Evolutionary conservation across 768 basidiomycete species (phyloP), one percentile per base, ranked within the genome.

Genomic region (Melanogaster broomeanus): DNA sequence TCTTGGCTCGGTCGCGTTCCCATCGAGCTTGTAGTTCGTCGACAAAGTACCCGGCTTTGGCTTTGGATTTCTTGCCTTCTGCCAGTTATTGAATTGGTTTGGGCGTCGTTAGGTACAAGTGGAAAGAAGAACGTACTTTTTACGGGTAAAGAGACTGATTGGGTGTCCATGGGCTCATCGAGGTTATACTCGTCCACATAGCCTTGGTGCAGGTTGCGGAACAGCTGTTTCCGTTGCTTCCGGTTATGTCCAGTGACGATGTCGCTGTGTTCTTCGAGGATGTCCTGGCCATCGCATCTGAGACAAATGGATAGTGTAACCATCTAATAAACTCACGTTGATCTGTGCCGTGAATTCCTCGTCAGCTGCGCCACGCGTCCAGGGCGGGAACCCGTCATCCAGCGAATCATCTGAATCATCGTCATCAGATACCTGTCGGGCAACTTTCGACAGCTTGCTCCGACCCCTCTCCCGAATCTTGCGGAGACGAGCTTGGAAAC

Each of bases 1-100:
- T 98, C 73, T 85, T 88, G 45, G 75, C 71, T 2, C 93, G 90
- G 63, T 98, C 95, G 42, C 79, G 79, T 40, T 83, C 80, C 93
- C 93, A 97, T 52, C 83, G 85, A 0, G 71, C 79, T 46, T 74
- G 77, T 8, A 97, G 75, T 6, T 84, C 77, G 2, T 72, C 60
- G 0, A 89, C 81, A 11, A 89, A 6, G 2, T 39, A 44, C 30
- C n/a, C 28, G 3, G 10, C 2, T 15, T 52, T 60, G 0, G 22
- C 46, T 27, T 67, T 62, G 34, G 42, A 57, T 9, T 66, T 54
- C 53, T 75, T 78, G 63, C 61, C 72, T 74, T 55, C 16, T 27
- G 49, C 22, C 11, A 6, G 12, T 16, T 12, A 41, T 13, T 49
- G 27, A 52, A 42, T 37, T 18, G 11, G 42, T 45, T 35, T n/a